Conservation (phyloP, 768 basidiomycete species). For the Mycena chlorophos region DNA sequence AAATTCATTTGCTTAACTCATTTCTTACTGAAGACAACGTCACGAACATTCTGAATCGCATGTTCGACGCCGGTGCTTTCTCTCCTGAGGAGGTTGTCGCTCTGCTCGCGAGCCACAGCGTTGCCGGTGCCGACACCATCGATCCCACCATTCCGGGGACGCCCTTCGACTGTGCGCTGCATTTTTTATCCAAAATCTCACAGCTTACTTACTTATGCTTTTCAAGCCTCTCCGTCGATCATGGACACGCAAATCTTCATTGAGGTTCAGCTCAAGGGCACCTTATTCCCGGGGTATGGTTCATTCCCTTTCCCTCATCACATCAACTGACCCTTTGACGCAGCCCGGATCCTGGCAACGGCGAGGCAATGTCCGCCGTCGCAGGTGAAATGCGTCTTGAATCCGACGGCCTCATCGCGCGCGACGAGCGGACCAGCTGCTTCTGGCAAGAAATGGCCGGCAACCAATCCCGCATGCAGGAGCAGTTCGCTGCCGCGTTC, state of each 20-base stretch:
- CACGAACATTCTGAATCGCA: slow-evolving; percentile 20
- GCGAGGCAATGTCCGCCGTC: slow-evolving; percentile 24
- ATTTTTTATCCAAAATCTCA: no score
- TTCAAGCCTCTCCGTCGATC: slow-evolving; percentile 19
- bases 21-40: no score
- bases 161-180: slow-evolving; percentile 24
- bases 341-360: not conserved
- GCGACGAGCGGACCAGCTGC: slow-evolving; percentile 25
- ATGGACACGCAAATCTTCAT: slow-evolving; percentile 27
- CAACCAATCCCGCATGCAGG: slow-evolving; percentile 22
- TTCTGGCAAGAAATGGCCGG: slow-evolving; percentile 27
- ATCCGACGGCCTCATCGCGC: slow-evolving; percentile 24
- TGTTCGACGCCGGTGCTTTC: slow-evolving; percentile 27
- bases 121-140: slow-evolving; percentile 26
- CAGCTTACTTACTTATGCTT: no score
- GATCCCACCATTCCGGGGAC: slow-evolving; percentile 24
- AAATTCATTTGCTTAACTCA: no score
- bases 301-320: not conserved
- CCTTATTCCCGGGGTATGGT: not conserved
- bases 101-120: slow-evolving; percentile 24
- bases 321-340: not conserved
- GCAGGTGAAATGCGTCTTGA: slow-evolving; percentile 26
- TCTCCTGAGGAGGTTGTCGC: slow-evolving; percentile 25
- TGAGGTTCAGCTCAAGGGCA: slow-evolving; percentile 15
- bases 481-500: slow-evolving; percentile 22